Evolutionary conservation across 441 rosid genomes (phyloP), one percentile per base, ranked within the genome.

Genomic region (Erodium trifolium): DNA sequence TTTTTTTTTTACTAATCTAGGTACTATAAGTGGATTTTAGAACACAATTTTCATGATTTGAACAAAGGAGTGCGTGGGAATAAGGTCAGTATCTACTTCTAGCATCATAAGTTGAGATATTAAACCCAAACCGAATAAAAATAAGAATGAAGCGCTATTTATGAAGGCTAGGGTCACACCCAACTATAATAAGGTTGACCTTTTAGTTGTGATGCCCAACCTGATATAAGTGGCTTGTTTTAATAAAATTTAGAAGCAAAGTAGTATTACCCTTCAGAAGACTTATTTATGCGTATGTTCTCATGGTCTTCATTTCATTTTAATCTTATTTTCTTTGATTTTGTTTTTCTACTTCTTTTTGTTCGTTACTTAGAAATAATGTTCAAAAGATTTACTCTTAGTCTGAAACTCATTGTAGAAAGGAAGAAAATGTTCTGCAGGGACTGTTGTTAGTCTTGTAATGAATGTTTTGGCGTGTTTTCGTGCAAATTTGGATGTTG

Each of bases 1-100:
- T 78, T 73, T n/a, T n/a, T n/a, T n/a, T n/a, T n/a, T 67, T 35
- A 51, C 78, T 65, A 27, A 39, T 68, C 45, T 80, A 96, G 99
- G 85, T 96, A 96, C 79, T 96, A 96, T 78, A 96, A 91, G 84
- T 96, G 99, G 99, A 96, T 96, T 78, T 75, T 96, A 70, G 99
- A 96, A 79, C 93, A 98, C 83, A 96, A 96, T 77, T 96, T 96
- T 78, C 98, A 91, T 73, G 99, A 96, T 76, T 82, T 96, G 79
- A 96, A 96, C 80, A 96, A 91, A 80, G 99, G 99, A 75, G 99
- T 96, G 72, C 99, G 99, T 71, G 98, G 99, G 53, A 93, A 93
- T 83, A 98, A 96, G 98, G 99, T 89, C 71, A 71, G 79, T 64
- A 57, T 68, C 71, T 74, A 9, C 31, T 39, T 76, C 19, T 41